Percentiles rank a stretch among this genome's conserved stretches.
Conservation (phyloP, 2,329 filamentous ascomycete genomes). For the Celoporthe dispersa region DNA sequence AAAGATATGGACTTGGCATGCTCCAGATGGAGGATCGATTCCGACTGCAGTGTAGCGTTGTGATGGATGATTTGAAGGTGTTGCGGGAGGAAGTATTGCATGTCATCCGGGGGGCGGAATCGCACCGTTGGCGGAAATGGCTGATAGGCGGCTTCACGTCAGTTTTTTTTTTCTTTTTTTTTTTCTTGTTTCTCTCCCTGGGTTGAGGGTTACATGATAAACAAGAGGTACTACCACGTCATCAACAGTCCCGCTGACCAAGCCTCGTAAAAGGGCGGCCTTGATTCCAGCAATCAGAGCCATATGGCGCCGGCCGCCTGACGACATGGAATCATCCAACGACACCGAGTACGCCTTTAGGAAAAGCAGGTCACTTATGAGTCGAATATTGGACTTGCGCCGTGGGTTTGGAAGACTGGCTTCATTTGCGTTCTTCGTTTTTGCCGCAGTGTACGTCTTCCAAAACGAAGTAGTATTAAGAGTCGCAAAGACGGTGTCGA, state of each 20-base stretch:
- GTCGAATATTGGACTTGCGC: constrained; percentile 52
- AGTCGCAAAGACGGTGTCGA: constrained; percentile 56
- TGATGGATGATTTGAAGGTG: constrained; percentile 49
- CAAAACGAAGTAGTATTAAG: constrained; percentile 61
- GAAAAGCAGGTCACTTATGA: constrained; percentile 53
- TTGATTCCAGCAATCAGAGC: constrained; percentile 57
- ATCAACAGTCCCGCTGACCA: neutral
- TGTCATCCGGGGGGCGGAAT: constrained; percentile 50
- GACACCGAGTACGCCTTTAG: constrained; percentile 63
- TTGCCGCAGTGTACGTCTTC: constrained; percentile 62
- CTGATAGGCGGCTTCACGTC: constrained; percentile 56
- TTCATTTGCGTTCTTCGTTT: constrained; percentile 57
- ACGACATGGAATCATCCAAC: constrained; percentile 48
- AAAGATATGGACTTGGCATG: constrained; percentile 34
- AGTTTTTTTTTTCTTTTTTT: too few relatives aligned
- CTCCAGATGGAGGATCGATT: constrained; percentile 49
- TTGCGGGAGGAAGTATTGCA: constrained; percentile 50
- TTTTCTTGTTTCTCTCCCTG: too few relatives aligned
- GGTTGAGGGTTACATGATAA: too few relatives aligned
- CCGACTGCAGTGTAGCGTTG: constrained; percentile 46
- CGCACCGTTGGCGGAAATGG: constrained; percentile 57
- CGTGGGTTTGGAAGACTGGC: constrained; percentile 52
- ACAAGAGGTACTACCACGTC: too few relatives aligned
- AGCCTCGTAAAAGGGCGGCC: constrained; percentile 44
- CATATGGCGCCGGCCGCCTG: constrained; percentile 52